Evolutionary conservation across 768 basidiomycete species (phyloP), one percentile per base, ranked within the genome.

Genomic region (Tulasnella calospora): DNA sequence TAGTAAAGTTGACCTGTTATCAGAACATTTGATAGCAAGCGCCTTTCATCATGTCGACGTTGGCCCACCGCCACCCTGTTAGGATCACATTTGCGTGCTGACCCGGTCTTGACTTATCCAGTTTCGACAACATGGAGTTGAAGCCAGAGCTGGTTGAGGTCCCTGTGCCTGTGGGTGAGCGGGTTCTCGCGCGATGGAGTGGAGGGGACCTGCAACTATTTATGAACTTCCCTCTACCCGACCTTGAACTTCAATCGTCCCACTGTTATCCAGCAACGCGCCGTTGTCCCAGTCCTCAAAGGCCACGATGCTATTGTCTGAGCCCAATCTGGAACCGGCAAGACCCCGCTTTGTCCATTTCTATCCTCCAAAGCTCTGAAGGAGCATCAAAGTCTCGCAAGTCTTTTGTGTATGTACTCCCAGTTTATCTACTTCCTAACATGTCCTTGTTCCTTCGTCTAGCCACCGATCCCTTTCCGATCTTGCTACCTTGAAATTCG

Each of bases 191-290:
- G 15, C 30, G 27, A 30, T 40, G 6, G 41, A 41, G 41, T 13
- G 41, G 6, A 41, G 41, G 41, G 6, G 41, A 41, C 41, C 27
- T 10, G 15, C 5, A 17, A 8, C 69, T 30, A n/a, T 12, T n/a
- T 10, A 19, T 36, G 13, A 19, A 69, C 47, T 30, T 46, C 6
- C 9, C n/a, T 51, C 9, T 5, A 19, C n/a, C n/a, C n/a, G n/a
- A n/a, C n/a, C n/a, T n/a, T n/a, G n/a, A 94, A 93, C 90, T 98
- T 99, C 84, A 98, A 99, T 87, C 94, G 95, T 81, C 98, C 98
- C 47, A 98, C 96, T 55, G 94, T 97, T 79, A 99, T 99, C 85
- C 98, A 99, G 87, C 96, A 98, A 87, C 93, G 98, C 82, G 98
- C 98, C 80, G 99, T 99, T 85, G 92, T 98, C 81, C 97, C 98